phyloP scores from a whole-genome alignment of 2,329 filamentous ascomycete genomes.

The Penicillium concentricum region DNA sequence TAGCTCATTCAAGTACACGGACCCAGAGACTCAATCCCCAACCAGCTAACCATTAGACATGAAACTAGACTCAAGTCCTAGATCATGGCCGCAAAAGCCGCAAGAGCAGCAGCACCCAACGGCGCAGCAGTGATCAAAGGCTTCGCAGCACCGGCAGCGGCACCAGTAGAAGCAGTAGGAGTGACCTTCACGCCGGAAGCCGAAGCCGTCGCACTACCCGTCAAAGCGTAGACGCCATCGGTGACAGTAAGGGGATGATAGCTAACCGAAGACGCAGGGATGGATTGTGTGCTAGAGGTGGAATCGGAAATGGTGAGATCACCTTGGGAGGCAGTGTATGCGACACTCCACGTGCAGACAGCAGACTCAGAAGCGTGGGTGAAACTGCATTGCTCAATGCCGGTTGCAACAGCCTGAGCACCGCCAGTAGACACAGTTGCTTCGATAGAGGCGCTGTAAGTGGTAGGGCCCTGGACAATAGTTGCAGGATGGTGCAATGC shows the following conservation, averaged over 20 bases:
- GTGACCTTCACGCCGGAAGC: neutral
- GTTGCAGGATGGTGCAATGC: slow-evolving; percentile 2
- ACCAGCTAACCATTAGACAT: neutral
- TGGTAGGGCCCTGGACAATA: slow-evolving; percentile 10
- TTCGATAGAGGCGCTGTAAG: slow-evolving; percentile 1
- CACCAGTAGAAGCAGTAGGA: neutral
- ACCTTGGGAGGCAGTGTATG: neutral
- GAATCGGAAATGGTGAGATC: neutral
- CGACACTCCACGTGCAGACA: slow-evolving; percentile 1
- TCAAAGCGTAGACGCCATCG: neutral
- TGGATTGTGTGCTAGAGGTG: neutral
- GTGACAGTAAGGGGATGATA: slow-evolving; percentile 5
- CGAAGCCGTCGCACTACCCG: slow-evolving; percentile 6
- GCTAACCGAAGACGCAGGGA: neutral
- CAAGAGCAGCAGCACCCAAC: slow-evolving; percentile 4
- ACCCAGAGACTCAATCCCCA: neutral
- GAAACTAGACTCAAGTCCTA: neutral
- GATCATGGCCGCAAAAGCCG: slow-evolving; percentile 9
- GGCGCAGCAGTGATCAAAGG: slow-evolving; percentile 5
- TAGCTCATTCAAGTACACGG: neutral
- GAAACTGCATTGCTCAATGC: slow-evolving; percentile 3
- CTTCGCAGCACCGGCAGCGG: neutral
- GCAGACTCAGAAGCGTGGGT: slow-evolving; percentile 11
- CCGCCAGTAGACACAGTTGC: neutral
- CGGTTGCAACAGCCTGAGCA: neutral